Percentiles rank a stretch among this genome's conserved stretches.
Evolutionary conservation across 352 stramenopile genomes (phyloP).

Genomic region (Phytopythium kandeliae): DNA sequence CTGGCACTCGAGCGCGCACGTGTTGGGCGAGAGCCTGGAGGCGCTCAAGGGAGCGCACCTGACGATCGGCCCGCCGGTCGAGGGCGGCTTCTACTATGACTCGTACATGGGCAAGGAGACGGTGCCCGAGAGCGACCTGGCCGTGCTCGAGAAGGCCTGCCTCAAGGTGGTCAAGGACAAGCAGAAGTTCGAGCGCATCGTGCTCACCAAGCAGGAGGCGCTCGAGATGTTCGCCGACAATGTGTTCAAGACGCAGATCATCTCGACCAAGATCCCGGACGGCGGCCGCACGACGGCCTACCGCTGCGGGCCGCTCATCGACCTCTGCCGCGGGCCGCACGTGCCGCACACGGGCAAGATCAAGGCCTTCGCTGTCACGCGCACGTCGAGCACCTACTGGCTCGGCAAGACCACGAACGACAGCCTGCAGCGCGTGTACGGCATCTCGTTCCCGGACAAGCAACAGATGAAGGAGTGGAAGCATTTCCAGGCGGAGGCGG

Average conservation of each 20-base stretch:
- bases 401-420: constrained; percentile 96
- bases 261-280: constrained; percentile 94
- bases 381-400: constrained; percentile 96
- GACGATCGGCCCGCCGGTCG: constrained; percentile 93
- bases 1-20: constrained; percentile 97
- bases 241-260: constrained; percentile 92
- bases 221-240: constrained; percentile 90
- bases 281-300: constrained; percentile 96
- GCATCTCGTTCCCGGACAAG: constrained; percentile 93
- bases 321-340: constrained; percentile 96
- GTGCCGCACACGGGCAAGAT: constrained; percentile 94
- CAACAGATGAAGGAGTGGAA: constrained; percentile 84
- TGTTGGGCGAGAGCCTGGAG: constrained; percentile 97
- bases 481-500: constrained; percentile 92
- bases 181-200: constrained; percentile 91
- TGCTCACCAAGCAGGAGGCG: constrained; percentile 82
- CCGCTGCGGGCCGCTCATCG: constrained; percentile 96
- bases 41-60: constrained; percentile 95
- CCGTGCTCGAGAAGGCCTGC: constrained; percentile 70
- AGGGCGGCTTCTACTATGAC: constrained; percentile 99
- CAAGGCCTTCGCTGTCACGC: constrained; percentile 94
- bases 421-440: constrained; percentile 97
- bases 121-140: constrained; percentile 70
- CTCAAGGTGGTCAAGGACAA: constrained; percentile 96
- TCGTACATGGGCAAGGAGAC: constrained; percentile 74